phyloP scores from a whole-genome alignment of 1,284 basidiomycete species.

The Cryptococcus sp. region DNA sequence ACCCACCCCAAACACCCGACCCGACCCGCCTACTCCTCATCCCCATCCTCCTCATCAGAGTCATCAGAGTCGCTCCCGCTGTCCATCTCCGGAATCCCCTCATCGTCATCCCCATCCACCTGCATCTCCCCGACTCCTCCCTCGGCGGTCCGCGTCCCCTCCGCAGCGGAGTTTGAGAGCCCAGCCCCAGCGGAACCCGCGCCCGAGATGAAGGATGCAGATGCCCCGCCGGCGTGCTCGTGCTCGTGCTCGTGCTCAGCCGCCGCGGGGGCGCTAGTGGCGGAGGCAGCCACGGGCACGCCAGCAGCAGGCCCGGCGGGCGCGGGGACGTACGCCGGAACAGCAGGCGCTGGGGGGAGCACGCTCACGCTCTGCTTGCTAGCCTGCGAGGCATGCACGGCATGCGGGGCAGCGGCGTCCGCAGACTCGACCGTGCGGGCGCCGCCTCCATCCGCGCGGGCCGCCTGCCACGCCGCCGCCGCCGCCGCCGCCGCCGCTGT shows the following conservation, averaged over 20 bases:
- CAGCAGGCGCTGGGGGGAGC: background rate
- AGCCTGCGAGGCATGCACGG: background rate
- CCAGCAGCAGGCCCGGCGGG: background rate
- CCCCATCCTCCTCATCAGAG: constrained; percentile 48
- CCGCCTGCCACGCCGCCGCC: background rate
- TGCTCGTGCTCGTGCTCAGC: background rate
- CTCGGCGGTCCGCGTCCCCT: constrained; percentile 3
- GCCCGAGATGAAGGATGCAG: constrained; percentile 10
- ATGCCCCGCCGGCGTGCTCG: background rate
- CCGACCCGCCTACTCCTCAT: constrained; percentile 26
- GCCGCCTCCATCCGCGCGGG: background rate
- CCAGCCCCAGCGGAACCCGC: constrained; percentile 2
- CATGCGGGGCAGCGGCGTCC: background rate
- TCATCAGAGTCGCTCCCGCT: constrained; percentile 40
- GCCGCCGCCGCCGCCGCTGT: constrained; percentile 5
- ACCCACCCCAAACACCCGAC: too few relatives aligned
- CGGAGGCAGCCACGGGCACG: background rate
- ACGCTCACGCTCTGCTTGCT: background rate
- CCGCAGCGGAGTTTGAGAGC: background rate
- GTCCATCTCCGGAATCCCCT: constrained; percentile 55
- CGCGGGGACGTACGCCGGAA: too few relatives aligned
- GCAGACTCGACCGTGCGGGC: background rate
- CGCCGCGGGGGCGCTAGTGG: background rate
- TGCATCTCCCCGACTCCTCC: constrained; percentile 25
- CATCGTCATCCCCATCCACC: constrained; percentile 54